A percentile compares a stretch with the other conserved stretches of the same genome.
Conservation (phyloP, 306 rosid genomes). For the Vigna reflexopilosa region DNA sequence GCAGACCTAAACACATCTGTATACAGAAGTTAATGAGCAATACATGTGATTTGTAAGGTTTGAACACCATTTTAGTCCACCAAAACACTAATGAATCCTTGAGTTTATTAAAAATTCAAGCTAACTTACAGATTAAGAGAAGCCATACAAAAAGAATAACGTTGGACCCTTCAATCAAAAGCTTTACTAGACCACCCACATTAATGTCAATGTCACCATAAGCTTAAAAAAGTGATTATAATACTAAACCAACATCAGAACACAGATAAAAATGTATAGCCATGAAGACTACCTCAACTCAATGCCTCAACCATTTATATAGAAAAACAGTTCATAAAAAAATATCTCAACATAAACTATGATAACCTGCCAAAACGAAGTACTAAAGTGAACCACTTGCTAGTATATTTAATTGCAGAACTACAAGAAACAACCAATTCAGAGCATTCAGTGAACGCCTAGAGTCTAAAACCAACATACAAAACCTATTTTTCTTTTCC, state of each 20-base stretch:
- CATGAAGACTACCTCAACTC: conserved; percentile 12
- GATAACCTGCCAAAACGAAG: conserved; percentile 43
- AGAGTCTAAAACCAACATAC: conserved; percentile 20
- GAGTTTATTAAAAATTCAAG: conserved; percentile 21
- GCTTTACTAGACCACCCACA: not conserved
- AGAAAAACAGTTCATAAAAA: conserved; percentile 41
- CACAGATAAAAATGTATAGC: conserved; percentile 21
- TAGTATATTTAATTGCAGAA: conserved; percentile 47
- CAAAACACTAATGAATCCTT: conserved; percentile 18
- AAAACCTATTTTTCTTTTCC: not conserved
- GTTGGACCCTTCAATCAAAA: conserved; percentile 19
- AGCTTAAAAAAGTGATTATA: conserved; percentile 25
- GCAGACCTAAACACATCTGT: not conserved
- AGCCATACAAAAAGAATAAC: conserved; percentile 1
- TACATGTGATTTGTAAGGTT: not conserved
- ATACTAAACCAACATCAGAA: conserved; percentile 40
- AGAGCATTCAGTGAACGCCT: conserved; percentile 27
- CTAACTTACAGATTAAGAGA: not conserved
- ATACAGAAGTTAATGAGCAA: not conserved
- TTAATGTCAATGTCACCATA: conserved; percentile 14
- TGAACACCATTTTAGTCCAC: not conserved
- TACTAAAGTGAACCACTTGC: conserved; percentile 35
- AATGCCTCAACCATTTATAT: not conserved
- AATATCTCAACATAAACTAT: conserved; percentile 36
- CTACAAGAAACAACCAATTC: conserved; percentile 36